These are phyloP conservation scores for Puccinia coronata DNA, from an alignment of 1,284 basidiomycete genomes.

Conservation along the genomic window DNA sequence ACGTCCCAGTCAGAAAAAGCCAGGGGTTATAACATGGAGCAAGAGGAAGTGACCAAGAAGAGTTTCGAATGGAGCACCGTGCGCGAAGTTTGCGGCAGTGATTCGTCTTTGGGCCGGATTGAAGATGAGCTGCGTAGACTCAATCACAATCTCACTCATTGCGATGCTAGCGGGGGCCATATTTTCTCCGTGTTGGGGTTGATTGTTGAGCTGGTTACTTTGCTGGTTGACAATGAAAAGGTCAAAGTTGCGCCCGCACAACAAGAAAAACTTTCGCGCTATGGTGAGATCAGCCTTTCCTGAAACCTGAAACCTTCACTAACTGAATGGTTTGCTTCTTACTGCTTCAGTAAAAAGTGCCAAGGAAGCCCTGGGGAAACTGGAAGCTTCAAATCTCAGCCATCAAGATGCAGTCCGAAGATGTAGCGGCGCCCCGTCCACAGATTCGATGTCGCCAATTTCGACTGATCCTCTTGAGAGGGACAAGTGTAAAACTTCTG, in stretches of 20 bases:
- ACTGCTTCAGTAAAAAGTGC: background rate
- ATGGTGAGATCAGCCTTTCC: too few relatives aligned
- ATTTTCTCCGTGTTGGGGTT: slow-evolving; percentile 16
- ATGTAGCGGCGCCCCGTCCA: slow-evolving; percentile 10
- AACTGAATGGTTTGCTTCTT: background rate
- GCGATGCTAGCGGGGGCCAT: background rate
- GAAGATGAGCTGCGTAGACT: slow-evolving; percentile 18
- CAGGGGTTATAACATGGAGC: background rate
- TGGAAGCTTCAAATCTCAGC: slow-evolving; percentile 12
- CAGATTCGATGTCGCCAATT: slow-evolving; percentile 15
- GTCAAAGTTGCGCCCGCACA: background rate
- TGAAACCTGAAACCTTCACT: too few relatives aligned
- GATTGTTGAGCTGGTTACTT: slow-evolving; percentile 10
- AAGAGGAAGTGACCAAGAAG: background rate
- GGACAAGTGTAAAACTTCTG: background rate
- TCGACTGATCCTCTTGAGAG: slow-evolving; percentile 19
- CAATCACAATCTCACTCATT: background rate
- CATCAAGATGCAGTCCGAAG: background rate
- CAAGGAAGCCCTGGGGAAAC: slow-evolving; percentile 3
- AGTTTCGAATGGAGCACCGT: slow-evolving; percentile 5
- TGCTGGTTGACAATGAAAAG: slow-evolving; percentile 21
- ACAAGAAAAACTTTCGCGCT: slow-evolving; percentile 6
- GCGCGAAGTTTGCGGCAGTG: background rate
- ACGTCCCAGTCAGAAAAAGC: background rate
- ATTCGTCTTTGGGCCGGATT: slow-evolving; percentile 1